Conservation (phyloP, 2,329 filamentous ascomycete genomes). For the Colletotrichum shisoi region DNA sequence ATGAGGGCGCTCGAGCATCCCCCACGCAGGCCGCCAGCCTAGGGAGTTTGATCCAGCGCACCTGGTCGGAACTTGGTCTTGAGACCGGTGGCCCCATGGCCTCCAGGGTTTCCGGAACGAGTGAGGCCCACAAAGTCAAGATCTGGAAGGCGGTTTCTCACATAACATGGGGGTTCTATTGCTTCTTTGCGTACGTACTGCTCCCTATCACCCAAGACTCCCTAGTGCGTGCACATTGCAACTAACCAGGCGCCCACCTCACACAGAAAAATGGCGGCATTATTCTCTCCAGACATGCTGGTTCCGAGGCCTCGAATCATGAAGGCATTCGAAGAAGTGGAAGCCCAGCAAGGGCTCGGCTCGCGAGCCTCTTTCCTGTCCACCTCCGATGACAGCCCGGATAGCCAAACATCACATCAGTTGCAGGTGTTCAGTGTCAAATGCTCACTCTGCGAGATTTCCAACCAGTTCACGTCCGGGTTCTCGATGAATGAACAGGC, state of each 20-base stretch:
- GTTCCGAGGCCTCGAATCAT: constrained; percentile 11
- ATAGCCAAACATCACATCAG: neutral
- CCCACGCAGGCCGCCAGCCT: neutral
- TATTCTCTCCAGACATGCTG: constrained; percentile 6
- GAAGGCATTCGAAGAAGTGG: constrained; percentile 10
- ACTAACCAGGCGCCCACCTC: neutral
- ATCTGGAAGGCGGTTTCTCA: constrained; percentile 33
- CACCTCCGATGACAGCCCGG: neutral
- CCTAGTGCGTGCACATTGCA: neutral
- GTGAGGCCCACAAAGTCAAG: neutral
- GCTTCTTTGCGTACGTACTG: constrained; percentile 40
- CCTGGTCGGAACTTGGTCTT: constrained; percentile 13
- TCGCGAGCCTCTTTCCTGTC: neutral
- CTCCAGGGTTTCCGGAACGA: neutral
- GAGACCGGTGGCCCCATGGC: neutral
- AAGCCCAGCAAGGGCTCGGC: neutral
- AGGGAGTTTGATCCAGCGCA: neutral
- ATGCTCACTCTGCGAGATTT: constrained; percentile 31
- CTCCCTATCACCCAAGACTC: neutral
- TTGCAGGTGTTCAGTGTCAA: constrained; percentile 14
- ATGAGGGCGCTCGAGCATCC: neutral
- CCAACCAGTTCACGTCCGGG: neutral
- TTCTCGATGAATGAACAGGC: neutral
- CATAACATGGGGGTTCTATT: constrained; percentile 42
- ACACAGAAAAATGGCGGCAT: constrained; percentile 5